These are phyloP conservation scores for Helotiales sp. DNA, from an alignment of 2,329 filamentous ascomycete species.

Conservation along the genomic window DNA sequence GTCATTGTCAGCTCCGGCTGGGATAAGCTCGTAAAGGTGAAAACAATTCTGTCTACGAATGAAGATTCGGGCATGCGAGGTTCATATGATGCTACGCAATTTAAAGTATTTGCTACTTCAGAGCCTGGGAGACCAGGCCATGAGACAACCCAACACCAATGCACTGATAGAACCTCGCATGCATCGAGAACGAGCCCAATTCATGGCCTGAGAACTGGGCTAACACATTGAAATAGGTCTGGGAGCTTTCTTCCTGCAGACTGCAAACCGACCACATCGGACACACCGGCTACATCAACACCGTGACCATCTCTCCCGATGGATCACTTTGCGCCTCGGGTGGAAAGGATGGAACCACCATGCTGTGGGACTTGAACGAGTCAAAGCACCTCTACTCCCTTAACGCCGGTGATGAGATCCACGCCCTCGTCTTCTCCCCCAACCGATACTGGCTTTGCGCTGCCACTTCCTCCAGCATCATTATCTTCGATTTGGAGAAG, in stretches of 20 bases:
- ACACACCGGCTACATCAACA: slow-evolving; percentile 99
- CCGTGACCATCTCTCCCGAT: slow-evolving; percentile 99
- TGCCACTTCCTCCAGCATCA: slow-evolving; percentile 95
- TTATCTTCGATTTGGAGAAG: slow-evolving; percentile 99
- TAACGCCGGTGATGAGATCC: slow-evolving; percentile 99
- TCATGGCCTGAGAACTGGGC: slow-evolving; percentile 15
- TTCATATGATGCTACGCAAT: slow-evolving; percentile 89
- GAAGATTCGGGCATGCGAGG: slow-evolving; percentile 27
- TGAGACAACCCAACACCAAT: slow-evolving; percentile 97
- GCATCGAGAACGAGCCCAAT: slow-evolving; percentile 14
- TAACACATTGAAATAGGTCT: slow-evolving; percentile 64
- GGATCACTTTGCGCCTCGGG: slow-evolving; percentile 98
- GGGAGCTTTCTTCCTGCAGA: slow-evolving; percentile 99
- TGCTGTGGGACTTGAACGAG: slow-evolving; percentile 99
- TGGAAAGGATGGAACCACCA: slow-evolving; percentile 99
- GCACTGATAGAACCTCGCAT: slow-evolving; percentile 63
- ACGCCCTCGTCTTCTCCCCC: slow-evolving; percentile 99
- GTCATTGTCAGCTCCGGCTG: slow-evolving; percentile 98
- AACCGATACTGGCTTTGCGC: slow-evolving; percentile 99
- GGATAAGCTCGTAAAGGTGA: slow-evolving; percentile 99
- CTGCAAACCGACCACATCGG: slow-evolving; percentile 99
- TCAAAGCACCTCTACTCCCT: slow-evolving; percentile 99
- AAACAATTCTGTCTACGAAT: slow-evolving; percentile 41
- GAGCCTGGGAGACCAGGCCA: slow-evolving; percentile 79
- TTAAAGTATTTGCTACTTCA: slow-evolving; percentile 99